Percentiles rank a stretch among this genome's conserved stretches.
phyloP scores from a whole-genome alignment of 2,329 filamentous ascomycete genomes.

The Pseudogymnoascus sp. region DNA sequence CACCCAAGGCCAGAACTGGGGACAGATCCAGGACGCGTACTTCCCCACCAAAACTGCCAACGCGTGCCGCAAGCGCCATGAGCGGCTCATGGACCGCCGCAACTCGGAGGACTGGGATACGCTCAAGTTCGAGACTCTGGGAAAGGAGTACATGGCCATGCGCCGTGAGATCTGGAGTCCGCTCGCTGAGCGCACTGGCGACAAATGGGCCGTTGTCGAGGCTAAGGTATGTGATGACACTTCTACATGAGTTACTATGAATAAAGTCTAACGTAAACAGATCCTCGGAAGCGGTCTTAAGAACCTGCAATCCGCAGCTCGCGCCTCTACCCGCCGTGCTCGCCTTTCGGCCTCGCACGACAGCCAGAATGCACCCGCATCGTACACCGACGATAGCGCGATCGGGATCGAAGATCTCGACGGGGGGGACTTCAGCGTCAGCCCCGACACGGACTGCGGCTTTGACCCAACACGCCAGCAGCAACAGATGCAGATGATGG shows the following conservation, averaged over 20 bases:
- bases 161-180: constrained; percentile 75
- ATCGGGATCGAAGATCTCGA: constrained; percentile 56
- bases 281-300: constrained; percentile 79
- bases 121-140: constrained; percentile 63
- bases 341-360: constrained; percentile 38
- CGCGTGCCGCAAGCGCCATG: constrained; percentile 82
- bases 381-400: constrained; percentile 56
- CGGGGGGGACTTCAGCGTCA: constrained; percentile 41
- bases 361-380: constrained; percentile 24
- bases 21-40: constrained; percentile 65
- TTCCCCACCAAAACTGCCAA: constrained; percentile 73
- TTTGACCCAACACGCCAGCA: constrained; percentile 22
- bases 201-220: constrained; percentile 69
- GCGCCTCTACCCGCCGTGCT: constrained; percentile 58
- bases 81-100: constrained; percentile 67
- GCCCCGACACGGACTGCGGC: constrained; percentile 39
- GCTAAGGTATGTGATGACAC: constrained; percentile 41
- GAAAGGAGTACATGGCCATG: constrained; percentile 69
- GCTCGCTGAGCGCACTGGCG: constrained; percentile 65
- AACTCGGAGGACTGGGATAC: constrained; percentile 60
- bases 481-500: constrained; percentile 1
- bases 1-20: constrained; percentile 72
- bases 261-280: constrained; percentile 34
- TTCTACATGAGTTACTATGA: neutral
- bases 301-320: constrained; percentile 63